Evolutionary conservation across 306 rosid genomes (phyloP).

Genomic region (Casuarina equisetifolia): DNA sequence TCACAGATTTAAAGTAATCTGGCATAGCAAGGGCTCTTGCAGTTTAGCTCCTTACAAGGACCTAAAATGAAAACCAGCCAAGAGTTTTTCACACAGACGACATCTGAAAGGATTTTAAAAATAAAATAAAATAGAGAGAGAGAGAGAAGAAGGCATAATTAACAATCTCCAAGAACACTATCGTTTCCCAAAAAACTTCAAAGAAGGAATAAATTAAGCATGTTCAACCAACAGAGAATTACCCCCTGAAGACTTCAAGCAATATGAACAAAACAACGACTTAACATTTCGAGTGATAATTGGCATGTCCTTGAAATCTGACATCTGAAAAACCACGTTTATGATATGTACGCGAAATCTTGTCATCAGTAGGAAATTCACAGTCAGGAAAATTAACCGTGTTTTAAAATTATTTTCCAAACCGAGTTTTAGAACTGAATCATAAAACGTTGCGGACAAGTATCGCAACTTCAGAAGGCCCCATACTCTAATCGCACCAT

Average conservation of each 20-base stretch:
- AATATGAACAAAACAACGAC: neutral
- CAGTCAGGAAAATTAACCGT: neutral
- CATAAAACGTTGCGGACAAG: neutral
- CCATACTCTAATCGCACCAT: neutral
- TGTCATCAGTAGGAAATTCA: neutral
- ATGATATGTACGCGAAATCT: too few species aligned
- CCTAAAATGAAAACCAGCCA: neutral
- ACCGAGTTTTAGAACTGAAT: neutral
- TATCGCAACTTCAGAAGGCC: neutral
- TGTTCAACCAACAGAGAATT: neutral
- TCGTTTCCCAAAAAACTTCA: neutral
- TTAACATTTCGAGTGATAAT: neutral
- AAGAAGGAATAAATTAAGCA: neutral
- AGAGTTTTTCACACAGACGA: neutral
- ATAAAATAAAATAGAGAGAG: too few species aligned
- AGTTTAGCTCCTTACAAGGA: neutral
- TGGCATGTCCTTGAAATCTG: neutral
- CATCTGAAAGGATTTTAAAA: too few species aligned
- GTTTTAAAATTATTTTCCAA: neutral
- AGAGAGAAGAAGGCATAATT: too few species aligned
- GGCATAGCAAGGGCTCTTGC: neutral
- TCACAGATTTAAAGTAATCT: neutral
- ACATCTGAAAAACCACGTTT: too few species aligned
- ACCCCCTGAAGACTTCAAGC: neutral
- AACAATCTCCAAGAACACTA: neutral